Evolutionary conservation across 2,329 filamentous ascomycete species (phyloP).

Genomic region (Pestalotiopsis sp.): DNA sequence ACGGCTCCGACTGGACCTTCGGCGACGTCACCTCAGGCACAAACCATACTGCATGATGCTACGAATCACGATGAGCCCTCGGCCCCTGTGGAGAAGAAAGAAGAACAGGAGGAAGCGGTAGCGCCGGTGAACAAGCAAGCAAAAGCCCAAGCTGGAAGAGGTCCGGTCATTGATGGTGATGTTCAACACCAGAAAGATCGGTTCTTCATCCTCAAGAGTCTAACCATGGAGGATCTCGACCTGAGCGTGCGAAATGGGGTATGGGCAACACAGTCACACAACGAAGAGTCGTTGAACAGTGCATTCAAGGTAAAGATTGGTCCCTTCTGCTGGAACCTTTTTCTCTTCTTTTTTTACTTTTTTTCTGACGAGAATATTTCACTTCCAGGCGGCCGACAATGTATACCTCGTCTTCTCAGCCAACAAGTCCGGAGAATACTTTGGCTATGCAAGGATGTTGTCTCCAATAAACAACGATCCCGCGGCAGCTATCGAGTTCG

Average conservation of each 20-base stretch:
- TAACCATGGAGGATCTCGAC: conserved; percentile 89
- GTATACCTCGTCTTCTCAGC: conserved; percentile 95
- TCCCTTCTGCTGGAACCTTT: neutral
- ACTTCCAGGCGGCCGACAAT: conserved; percentile 69
- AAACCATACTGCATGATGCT: conserved; percentile 19
- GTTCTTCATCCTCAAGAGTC: conserved; percentile 91
- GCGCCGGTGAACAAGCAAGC: neutral
- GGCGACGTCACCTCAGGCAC: conserved; percentile 35
- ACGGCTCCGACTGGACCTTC: conserved; percentile 59
- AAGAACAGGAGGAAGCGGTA: conserved; percentile 16
- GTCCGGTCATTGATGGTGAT: conserved; percentile 18
- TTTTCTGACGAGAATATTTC: conserved; percentile 9
- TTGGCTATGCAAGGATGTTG: conserved; percentile 89
- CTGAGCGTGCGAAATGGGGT: conserved; percentile 83
- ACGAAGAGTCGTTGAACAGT: conserved; percentile 80
- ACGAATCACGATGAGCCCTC: conserved; percentile 12
- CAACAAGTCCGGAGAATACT: conserved; percentile 97
- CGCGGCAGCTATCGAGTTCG: conserved; percentile 68
- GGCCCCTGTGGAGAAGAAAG: neutral
- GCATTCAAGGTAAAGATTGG: conserved; percentile 70
- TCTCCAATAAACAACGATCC: conserved; percentile 82
- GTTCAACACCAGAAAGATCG: conserved; percentile 59
- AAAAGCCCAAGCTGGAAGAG: conserved; percentile 17
- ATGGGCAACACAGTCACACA: conserved; percentile 95
- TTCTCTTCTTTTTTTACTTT: neutral